phyloP scores from a whole-genome alignment of 805 yeast genomes.

The Starmerella stellata region DNA sequence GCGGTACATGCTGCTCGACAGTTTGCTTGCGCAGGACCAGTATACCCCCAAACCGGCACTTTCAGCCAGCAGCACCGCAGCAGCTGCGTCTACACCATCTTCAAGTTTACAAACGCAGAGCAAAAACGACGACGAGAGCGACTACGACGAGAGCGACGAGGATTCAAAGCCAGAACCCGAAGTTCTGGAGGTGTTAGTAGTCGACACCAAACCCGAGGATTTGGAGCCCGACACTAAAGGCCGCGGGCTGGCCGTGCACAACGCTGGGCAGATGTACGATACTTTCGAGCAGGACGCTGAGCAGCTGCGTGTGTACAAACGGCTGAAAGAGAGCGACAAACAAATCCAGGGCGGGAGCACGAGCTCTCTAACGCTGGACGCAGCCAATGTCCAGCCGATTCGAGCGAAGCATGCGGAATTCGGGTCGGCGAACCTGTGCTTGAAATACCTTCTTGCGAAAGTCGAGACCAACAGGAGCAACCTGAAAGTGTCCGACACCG shows the following conservation, averaged over 20 bases:
- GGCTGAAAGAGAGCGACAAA: conserved; percentile 63
- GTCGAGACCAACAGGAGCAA: conserved; percentile 69
- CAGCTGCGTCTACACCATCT: not conserved
- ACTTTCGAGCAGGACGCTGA: conserved; percentile 52
- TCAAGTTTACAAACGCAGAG: not conserved
- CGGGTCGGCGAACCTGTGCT: conserved; percentile 59
- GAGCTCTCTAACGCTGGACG: conserved; percentile 3
- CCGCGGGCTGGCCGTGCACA: conserved; percentile 20
- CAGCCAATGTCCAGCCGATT: no score
- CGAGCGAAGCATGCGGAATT: conserved; percentile 29
- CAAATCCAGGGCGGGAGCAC: conserved; percentile 27
- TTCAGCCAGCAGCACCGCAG: not conserved
- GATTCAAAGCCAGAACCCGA: conserved; percentile 19
- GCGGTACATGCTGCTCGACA: conserved; percentile 27
- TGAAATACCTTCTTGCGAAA: conserved; percentile 60
- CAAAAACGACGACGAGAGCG: conserved; percentile 23
- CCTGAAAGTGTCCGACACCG: conserved; percentile 54
- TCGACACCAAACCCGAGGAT: conserved; percentile 13
- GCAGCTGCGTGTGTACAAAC: conserved; percentile 54
- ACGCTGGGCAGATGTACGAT: conserved; percentile 46
- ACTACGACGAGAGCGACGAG: conserved; percentile 24
- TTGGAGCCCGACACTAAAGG: conserved; percentile 13
- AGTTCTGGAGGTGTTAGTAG: conserved; percentile 6
- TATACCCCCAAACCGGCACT: not conserved
- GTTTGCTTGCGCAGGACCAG: conserved; percentile 1